These are phyloP conservation scores for Quercus alba DNA, from an alignment of 306 rosid species.

Conservation along the genomic window DNA sequence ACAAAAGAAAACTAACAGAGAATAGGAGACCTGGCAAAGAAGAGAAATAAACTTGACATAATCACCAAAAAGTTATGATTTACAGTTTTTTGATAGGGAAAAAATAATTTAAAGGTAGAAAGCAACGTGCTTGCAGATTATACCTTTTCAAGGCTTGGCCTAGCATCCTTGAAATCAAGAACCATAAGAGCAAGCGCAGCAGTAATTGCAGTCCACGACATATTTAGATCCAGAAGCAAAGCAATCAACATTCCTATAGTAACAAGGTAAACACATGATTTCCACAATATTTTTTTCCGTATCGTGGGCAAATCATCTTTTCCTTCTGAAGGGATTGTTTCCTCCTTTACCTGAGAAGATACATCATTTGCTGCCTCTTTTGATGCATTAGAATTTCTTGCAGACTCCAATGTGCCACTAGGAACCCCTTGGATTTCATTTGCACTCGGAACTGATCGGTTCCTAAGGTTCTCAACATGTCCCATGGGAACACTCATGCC, in stretches of 20 bases:
- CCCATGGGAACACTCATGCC: neutral
- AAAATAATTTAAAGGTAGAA: neutral
- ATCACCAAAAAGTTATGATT: too few species aligned
- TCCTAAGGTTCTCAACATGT: conserved; percentile 36
- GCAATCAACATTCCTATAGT: too few species aligned
- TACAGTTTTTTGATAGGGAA: too few species aligned
- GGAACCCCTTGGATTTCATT: conserved; percentile 41
- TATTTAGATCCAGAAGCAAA: too few species aligned
- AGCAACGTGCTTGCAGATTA: neutral
- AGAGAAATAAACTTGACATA: too few species aligned
- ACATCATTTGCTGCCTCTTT: conserved; percentile 39
- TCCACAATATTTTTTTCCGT: too few species aligned
- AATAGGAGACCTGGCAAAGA: too few species aligned
- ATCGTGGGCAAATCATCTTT: neutral
- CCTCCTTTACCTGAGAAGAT: conserved; percentile 37
- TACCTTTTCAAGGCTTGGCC: conserved; percentile 73
- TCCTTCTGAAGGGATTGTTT: conserved; percentile 7
- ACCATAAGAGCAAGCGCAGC: conserved; percentile 50
- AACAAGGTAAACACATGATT: too few species aligned
- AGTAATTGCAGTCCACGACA: too few species aligned
- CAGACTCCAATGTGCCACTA: neutral
- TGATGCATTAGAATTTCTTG: conserved; percentile 16
- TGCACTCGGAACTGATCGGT: conserved; percentile 24
- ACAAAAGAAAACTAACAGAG: conserved; percentile 61
- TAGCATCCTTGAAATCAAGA: conserved; percentile 70